Evolutionary conservation across 179 eudicot genomes (phyloP).

Genomic region (Heliamphora pulchella): DNA sequence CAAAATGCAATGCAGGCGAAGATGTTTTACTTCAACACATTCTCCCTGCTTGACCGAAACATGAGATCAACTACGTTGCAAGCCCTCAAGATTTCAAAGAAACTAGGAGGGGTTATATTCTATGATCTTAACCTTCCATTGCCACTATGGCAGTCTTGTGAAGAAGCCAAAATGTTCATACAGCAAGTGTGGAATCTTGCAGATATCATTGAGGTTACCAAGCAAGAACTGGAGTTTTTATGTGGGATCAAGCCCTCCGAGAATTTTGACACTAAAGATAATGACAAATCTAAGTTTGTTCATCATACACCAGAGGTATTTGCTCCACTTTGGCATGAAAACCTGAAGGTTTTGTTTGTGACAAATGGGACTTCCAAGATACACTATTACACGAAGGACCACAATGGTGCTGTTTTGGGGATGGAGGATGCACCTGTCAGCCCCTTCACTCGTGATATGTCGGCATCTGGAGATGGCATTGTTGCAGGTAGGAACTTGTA

Average conservation of each 20-base stretch:
- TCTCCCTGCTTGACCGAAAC: constrained; percentile 65
- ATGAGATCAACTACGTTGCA: constrained; percentile 65
- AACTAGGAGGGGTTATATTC: constrained; percentile 62
- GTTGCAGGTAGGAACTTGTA: constrained; percentile 62
- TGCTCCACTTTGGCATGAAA: constrained; percentile 73
- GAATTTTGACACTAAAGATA: constrained; percentile 64
- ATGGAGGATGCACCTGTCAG: constrained; percentile 83
- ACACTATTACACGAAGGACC: constrained; percentile 80
- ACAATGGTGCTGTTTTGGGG: constrained; percentile 62
- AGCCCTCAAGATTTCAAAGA: constrained; percentile 68
- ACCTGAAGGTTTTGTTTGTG: constrained; percentile 81
- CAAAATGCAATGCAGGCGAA: constrained; percentile 52
- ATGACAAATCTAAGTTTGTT: constrained; percentile 52
- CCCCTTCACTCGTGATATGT: constrained; percentile 80
- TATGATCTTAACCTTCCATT: constrained; percentile 81
- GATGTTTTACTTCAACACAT: constrained; percentile 82
- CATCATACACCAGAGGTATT: constrained; percentile 62
- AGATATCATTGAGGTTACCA: constrained; percentile 79
- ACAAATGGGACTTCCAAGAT: constrained; percentile 91
- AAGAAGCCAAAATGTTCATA: constrained; percentile 60
- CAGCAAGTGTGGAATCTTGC: constrained; percentile 62
- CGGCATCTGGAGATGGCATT: constrained; percentile 88
- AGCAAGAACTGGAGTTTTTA: constrained; percentile 88
- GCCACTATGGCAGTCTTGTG: constrained; percentile 73
- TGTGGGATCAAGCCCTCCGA: constrained; percentile 73